A percentile compares a stretch with the other conserved stretches of the same genome.
Evolutionary conservation across 192 early-diverging fungal species (phyloP).

Genomic region (Coemansia sp.): DNA sequence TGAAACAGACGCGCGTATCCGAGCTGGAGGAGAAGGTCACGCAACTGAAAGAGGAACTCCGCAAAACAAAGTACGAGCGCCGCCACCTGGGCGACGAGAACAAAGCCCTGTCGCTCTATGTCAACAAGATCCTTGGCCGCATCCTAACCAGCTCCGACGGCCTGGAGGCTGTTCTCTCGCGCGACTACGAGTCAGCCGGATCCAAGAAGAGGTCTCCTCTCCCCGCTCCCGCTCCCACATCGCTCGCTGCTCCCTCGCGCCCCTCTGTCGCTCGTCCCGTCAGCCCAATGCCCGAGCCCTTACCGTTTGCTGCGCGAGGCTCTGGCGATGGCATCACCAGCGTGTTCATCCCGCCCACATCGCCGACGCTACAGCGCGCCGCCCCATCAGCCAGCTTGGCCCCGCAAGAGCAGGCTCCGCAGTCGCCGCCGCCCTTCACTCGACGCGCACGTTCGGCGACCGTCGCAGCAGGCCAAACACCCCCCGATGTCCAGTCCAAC

Average conservation of each 20-base stretch:
- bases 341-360: conserved; percentile 50
- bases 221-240: not conserved
- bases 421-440: conserved; percentile 29
- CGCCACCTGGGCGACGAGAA: conserved; percentile 67
- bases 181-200: conserved; percentile 46
- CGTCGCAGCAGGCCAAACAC: conserved; percentile 23
- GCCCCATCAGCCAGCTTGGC: not conserved
- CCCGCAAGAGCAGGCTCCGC: not conserved
- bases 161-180: conserved; percentile 50
- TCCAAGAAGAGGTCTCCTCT: conserved; percentile 3
- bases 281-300: conserved; percentile 10
- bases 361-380: conserved; percentile 23
- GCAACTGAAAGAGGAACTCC: conserved; percentile 50
- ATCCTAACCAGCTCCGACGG: conserved; percentile 66
- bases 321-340: conserved; percentile 55
- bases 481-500: not conserved
- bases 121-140: conserved; percentile 76
- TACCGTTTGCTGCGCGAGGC: conserved; percentile 23
- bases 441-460: conserved; percentile 49
- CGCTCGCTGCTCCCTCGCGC: conserved; percentile 7
- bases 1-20: conserved; percentile 15
- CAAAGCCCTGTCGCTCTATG: conserved; percentile 69
- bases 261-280: conserved; percentile 9
- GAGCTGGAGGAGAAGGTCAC: conserved; percentile 46
- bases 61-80: conserved; percentile 62